Base-by-base conservation (phyloP, 495 filamentous ascomycete species). In the Lineolata rhizophorae region DNA sequence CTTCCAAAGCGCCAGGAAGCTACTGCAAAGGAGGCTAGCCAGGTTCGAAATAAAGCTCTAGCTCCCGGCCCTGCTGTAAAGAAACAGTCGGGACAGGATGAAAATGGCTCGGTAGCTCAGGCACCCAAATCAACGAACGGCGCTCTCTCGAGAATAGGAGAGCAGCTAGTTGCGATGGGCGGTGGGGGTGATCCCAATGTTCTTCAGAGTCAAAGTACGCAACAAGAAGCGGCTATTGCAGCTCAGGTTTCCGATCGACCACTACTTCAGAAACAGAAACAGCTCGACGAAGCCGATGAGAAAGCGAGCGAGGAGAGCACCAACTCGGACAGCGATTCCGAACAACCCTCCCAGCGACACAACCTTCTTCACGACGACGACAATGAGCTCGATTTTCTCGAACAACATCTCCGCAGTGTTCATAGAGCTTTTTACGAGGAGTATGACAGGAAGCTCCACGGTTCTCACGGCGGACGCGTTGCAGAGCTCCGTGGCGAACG, bases 231-330 rank as follows among this genome's bases (percentile, higher is more conserved):
- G 44, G 67, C 72, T 1, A 65, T 99, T 11, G 72, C 79, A 45
- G 79, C 83, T 29, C 87, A 99, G 52, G 66, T 92, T 4, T 74
- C 75, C 34, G 81, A 92, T 30, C 65, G 82, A 5, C 87, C 87
- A 4, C 55, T 99, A 17, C 60, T 91, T 11, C 71, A 83, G 38
- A 70, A 87, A 43, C 87, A 99, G 47, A 76, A 90, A 35, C 61
- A 78, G 43, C 60, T 93, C 20, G 87, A 97, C 41, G 69, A 72
- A 24, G 76, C 84, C 37, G 81, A 87, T 32, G 71, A 79, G 32
- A 55, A 57, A 26, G 60, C 57, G 11, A 61, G 10, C 9, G 16
- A 62, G 12, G 54, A 56, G 37, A 52, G 39, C 13, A 50, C 50
- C 17, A 34, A 38, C 3, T 61, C 59, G 14, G 69, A 71, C 15